Evolutionary conservation across 257 asterid genomes (phyloP).

Genomic region (Solanum lignicaule): DNA sequence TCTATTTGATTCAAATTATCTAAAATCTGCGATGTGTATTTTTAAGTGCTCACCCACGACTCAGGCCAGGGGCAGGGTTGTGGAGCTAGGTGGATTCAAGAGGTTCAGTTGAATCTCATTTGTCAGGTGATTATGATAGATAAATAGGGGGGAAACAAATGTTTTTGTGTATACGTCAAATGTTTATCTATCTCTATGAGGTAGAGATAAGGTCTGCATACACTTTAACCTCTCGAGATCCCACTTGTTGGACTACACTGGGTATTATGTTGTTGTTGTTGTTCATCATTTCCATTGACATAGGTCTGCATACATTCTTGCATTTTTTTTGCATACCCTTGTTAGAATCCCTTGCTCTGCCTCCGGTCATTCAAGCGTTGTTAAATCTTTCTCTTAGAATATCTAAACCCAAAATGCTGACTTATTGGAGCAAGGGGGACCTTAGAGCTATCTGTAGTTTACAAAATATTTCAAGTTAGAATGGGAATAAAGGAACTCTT

Average conservation of each 20-base stretch:
- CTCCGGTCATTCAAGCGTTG: background rate
- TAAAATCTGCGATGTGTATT: background rate
- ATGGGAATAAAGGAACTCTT: background rate
- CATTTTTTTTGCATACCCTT: background rate
- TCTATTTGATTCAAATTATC: background rate
- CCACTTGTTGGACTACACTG: background rate
- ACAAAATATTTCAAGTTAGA: background rate
- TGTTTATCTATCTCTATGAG: background rate
- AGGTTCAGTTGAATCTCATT: background rate
- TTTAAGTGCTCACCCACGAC: background rate
- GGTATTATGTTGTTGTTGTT: background rate
- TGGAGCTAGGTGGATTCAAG: background rate
- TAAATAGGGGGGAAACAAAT: background rate
- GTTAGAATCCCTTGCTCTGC: background rate
- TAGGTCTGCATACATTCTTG: background rate
- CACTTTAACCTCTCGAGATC: background rate
- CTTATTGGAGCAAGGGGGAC: background rate
- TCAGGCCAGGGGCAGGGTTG: background rate
- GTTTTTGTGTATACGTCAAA: background rate
- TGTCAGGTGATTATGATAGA: background rate
- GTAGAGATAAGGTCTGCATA: background rate
- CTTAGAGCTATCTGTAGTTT: background rate
- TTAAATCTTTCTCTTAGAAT: background rate
- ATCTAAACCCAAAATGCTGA: background rate
- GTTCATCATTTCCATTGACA: background rate